Percentiles rank a stretch among this genome's conserved stretches.
Conservation (phyloP, 176 grass and related monocot genomes). For the Poa pratensis region DNA sequence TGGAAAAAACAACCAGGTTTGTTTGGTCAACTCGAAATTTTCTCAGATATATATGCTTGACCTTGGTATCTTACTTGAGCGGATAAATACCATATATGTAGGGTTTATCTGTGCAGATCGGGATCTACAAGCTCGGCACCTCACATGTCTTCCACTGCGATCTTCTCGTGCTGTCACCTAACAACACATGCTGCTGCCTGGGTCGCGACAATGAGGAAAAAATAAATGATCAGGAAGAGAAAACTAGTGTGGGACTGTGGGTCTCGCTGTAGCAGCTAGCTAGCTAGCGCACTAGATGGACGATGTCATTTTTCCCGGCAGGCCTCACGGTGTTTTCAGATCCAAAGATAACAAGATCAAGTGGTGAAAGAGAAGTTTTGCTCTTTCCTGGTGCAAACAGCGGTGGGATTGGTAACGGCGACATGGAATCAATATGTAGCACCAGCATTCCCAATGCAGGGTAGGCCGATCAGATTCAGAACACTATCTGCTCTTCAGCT, state of each 20-base stretch:
- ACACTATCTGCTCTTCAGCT: neutral
- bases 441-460: no score
- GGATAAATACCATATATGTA: neutral
- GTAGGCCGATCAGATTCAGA: neutral
- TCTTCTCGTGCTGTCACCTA: neutral
- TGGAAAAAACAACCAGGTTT: neutral
- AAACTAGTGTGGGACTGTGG: neutral
- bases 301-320: neutral
- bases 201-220: neutral
- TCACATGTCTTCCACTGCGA: constrained; percentile 23
- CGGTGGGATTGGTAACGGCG: neutral
- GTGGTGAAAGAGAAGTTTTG: neutral
- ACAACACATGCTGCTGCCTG: constrained; percentile 38
- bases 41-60: neutral
- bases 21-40: neutral
- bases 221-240: neutral
- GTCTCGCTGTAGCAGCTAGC: no score
- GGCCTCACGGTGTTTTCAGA: neutral
- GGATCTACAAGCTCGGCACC: constrained; percentile 16
- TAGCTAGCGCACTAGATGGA: neutral
- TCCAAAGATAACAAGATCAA: neutral
- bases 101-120: neutral
- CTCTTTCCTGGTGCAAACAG: neutral
- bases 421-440: neutral
- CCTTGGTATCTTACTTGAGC: neutral